A percentile compares a stretch with the other conserved stretches of the same genome.
These are phyloP conservation scores for Nakazawaea ernobii DNA, from an alignment of 805 yeast species.

Conservation along the genomic window DNA sequence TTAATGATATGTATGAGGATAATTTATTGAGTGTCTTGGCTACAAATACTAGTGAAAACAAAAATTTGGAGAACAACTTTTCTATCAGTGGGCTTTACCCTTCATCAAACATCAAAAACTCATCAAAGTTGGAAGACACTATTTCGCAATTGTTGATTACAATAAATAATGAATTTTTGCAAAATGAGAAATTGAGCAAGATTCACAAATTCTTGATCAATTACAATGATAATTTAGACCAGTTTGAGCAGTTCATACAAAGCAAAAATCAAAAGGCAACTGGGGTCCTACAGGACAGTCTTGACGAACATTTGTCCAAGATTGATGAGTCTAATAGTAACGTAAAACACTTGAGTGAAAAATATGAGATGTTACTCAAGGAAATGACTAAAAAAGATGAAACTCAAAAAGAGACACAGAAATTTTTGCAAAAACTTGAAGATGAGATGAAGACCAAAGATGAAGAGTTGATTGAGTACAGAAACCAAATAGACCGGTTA, in stretches of 20 bases:
- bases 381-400: not conserved
- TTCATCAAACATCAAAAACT: conserved; percentile 54
- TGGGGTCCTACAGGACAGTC: not conserved
- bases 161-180: conserved; percentile 52
- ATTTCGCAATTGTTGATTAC: conserved; percentile 50
- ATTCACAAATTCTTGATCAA: conserved; percentile 48
- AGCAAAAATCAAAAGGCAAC: not conserved
- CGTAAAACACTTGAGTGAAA: not conserved
- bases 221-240: conserved; percentile 28
- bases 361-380: not conserved
- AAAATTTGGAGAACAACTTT: conserved; percentile 41
- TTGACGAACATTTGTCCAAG: not conserved
- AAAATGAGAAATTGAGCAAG: conserved; percentile 48
- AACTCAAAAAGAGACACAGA: not conserved
- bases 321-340: not conserved
- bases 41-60: conserved; percentile 18
- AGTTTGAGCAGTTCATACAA: not conserved
- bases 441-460: not conserved
- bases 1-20: conserved; percentile 25
- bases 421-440: conserved; percentile 4
- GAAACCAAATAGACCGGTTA: conserved; percentile 4
- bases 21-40: conserved; percentile 19
- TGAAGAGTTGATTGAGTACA: not conserved
- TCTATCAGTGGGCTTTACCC: conserved; percentile 50
- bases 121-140: conserved; percentile 49